phyloP scores from a whole-genome alignment of 768 basidiomycete species.

The Pulveroboletus ravenelii region DNA sequence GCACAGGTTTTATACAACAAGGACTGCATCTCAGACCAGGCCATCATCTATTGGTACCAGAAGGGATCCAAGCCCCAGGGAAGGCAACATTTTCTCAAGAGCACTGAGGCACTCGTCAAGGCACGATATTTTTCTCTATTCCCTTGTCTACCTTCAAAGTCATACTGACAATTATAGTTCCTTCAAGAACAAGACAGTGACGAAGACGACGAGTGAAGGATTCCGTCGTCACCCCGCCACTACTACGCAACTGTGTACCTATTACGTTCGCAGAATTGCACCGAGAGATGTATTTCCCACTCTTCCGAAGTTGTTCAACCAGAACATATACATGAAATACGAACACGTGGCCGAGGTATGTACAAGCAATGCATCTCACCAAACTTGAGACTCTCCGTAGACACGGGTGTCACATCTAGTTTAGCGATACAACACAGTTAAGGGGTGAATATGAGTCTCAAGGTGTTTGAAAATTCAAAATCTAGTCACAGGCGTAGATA shows the following conservation, averaged over 20 bases:
- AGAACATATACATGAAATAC: not conserved
- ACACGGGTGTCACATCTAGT: not conserved
- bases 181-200: constrained; percentile 81
- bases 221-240: not conserved
- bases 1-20: constrained; percentile 87
- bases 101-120: constrained; percentile 85
- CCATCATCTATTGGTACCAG: constrained; percentile 96
- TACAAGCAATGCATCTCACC: not conserved
- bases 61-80: constrained; percentile 97
- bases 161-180: constrained; percentile 61
- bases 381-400: not conserved
- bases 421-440: constrained; percentile 2
- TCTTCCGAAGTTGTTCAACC: not conserved
- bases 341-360: constrained; percentile 1
- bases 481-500: not conserved
- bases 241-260: constrained; percentile 14
- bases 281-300: constrained; percentile 9
- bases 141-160: constrained; percentile 5
- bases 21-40: constrained; percentile 92
- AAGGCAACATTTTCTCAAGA: constrained; percentile 91
- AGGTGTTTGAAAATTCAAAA: not conserved
- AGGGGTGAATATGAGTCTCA: not conserved
- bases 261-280: constrained; percentile 14
- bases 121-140: constrained; percentile 32
- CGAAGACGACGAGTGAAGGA: constrained; percentile 43